Evolutionary conservation across 305 asterid genomes (phyloP).

Genomic region (Stenogyne calaminthoides): DNA sequence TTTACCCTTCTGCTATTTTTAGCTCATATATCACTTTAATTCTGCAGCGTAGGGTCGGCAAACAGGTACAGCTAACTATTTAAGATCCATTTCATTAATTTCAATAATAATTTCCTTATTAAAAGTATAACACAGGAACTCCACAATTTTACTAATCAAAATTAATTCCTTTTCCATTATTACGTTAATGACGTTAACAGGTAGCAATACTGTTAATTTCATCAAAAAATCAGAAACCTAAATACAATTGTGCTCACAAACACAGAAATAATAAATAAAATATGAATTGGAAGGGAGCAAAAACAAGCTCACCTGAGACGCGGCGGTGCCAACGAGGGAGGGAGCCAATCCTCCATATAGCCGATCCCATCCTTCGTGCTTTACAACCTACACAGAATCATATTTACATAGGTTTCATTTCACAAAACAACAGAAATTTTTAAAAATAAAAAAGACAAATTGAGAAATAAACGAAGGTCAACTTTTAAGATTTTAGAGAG

Average conservation of each 20-base stretch:
- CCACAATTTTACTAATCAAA: neutral
- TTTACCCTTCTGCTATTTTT: neutral
- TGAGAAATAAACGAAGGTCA: slow-evolving; percentile 9
- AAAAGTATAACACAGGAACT: neutral
- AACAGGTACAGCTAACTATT: slow-evolving; percentile 15
- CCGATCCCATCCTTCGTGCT: slow-evolving; percentile 91
- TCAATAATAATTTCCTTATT: neutral
- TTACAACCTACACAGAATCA: slow-evolving; percentile 59
- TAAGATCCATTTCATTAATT: slow-evolving; percentile 2
- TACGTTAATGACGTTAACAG: neutral
- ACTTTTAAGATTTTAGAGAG: neutral
- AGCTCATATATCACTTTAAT: neutral
- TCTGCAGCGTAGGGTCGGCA: slow-evolving; percentile 23
- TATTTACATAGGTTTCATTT: slow-evolving; percentile 19
- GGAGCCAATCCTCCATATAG: slow-evolving; percentile 90
- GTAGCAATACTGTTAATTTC: neutral
- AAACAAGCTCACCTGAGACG: slow-evolving; percentile 72
- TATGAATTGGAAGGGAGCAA: neutral
- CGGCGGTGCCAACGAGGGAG: slow-evolving; percentile 89
- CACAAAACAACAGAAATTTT: neutral
- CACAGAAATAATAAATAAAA: slow-evolving; percentile 5
- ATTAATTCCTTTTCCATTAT: neutral
- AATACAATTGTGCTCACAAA: neutral
- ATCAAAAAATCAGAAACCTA: neutral
- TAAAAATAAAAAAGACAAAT: neutral